Conservation (phyloP, 164 flowering plant genomes). For the Dillenia turbinata region DNA sequence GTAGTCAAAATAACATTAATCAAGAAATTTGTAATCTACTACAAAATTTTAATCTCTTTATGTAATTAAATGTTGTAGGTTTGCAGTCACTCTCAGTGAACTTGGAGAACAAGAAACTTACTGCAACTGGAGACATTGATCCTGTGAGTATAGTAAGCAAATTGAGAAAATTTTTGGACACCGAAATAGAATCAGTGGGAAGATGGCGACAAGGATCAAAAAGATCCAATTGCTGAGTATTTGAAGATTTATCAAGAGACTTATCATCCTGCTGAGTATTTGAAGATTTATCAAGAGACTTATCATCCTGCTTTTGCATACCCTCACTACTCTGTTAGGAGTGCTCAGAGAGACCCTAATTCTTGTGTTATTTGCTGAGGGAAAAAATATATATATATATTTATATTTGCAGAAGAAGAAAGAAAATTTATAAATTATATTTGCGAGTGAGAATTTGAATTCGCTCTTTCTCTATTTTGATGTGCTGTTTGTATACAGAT, state of each 20-base stretch:
- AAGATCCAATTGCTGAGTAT: conserved; percentile 30
- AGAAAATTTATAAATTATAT: no score
- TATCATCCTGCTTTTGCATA: conserved; percentile 56
- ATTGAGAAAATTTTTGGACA: conserved; percentile 58
- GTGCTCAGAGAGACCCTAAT: conserved; percentile 84
- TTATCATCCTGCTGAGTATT: no score
- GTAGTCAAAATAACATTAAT: no score
- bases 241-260: conserved; percentile 41
- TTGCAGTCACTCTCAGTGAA: conserved; percentile 68
- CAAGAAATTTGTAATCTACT: not conserved
- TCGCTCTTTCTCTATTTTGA: no score
- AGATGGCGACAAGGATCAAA: conserved; percentile 16
- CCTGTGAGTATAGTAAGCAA: conserved; percentile 60
- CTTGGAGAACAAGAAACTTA: conserved; percentile 67
- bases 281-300: no score
- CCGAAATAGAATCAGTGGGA: conserved; percentile 60
- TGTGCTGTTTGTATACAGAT: no score
- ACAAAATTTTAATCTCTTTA: not conserved
- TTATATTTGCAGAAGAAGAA: no score
- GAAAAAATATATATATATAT: no score
- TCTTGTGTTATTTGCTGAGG: conserved; percentile 65
- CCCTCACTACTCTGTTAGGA: conserved; percentile 47
- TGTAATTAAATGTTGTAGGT: not conserved
- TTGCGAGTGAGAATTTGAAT: no score
- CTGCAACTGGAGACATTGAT: conserved; percentile 71